These are phyloP conservation scores for Trichoderma lentiforme DNA, from an alignment of 2,329 filamentous ascomycete species.

Conservation along the genomic window DNA sequence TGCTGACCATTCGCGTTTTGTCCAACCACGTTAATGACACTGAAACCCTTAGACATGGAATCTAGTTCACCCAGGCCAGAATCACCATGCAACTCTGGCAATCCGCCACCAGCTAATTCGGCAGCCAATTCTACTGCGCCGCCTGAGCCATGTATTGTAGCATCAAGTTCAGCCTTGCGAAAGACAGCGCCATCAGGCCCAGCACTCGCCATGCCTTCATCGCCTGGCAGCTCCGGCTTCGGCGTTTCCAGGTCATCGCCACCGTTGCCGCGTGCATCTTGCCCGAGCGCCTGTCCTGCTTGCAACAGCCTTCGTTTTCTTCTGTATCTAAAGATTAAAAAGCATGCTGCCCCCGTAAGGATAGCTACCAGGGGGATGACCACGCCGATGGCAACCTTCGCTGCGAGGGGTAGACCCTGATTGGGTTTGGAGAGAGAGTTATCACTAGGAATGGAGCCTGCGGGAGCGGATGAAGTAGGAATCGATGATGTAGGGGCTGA, in stretches of 20 bases:
- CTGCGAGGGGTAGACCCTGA: neutral
- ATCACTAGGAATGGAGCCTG: neutral
- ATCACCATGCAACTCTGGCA: neutral
- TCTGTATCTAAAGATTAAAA: neutral
- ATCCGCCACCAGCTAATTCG: neutral
- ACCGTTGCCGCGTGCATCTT: neutral
- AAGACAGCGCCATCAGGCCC: neutral
- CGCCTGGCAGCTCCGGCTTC: neutral
- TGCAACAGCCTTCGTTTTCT: neutral
- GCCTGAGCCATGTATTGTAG: neutral
- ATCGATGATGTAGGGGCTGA: neutral
- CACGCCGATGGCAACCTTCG: neutral
- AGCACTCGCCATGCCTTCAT: fast-evolving
- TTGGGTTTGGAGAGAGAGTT: neutral
- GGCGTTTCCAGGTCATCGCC: neutral
- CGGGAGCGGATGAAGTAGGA: neutral
- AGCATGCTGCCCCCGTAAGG: neutral
- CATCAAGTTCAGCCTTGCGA: fast-evolving
- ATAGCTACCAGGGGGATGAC: neutral
- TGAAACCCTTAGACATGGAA: neutral
- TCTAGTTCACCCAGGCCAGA: fast-evolving
- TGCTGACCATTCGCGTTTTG: too few relatives aligned
- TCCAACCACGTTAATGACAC: fast-evolving
- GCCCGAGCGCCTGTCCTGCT: neutral
- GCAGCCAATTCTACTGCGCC: neutral